Base-by-base conservation (phyloP, 225 moss, liverwort and hornwort genomes). In the Pseudoscleropodium purum region DNA sequence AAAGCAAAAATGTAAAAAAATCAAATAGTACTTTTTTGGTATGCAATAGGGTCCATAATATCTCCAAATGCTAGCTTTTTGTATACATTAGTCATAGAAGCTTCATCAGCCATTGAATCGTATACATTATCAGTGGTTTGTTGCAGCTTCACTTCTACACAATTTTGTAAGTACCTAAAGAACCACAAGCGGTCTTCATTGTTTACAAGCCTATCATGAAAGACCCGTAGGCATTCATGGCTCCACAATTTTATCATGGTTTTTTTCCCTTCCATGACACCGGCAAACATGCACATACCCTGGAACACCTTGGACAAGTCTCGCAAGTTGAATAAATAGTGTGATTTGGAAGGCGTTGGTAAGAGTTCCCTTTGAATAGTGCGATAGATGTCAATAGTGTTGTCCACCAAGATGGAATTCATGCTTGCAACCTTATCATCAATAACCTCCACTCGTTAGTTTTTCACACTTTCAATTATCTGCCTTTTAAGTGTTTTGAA, bases 261-360 rank as follows among this genome's bases (percentile, higher is more conserved):
- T 87, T 96, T 96, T 25, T 95, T 96, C 5, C 96, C 96, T 30
- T 96, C 97, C 82, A 96, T 94, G 2, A 92, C 91, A 37, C 96
- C 96, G 0, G 86, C 94, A 84, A 94, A 93, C 97, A 96, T 98
- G 45, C 96, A 96, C 90, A 98, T 92, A 8, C 97, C 96, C 79
- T 98, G 96, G 66, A 98, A 96, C 54, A 97, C 92, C 76, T 97
- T 97, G 0, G 96, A 96, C 56, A 97, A 61, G 87, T 97, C 97
- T 76, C 96, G 92, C 92, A 97, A 90, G 56, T 97, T 97, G 83
- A 96, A 96, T 20, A 94, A 45, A 31, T 96, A 97, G 81, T 97
- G 97, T 36, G 96, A 95, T 88, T 96, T 96, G 37, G 96, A 92
- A 4, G 96, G 97, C n/a, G 96, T 97, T 0, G 97, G 97, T 67